Evolutionary conservation across 2,329 filamentous ascomycete genomes (phyloP).

Genomic region (Incumbomyces delicatus): DNA sequence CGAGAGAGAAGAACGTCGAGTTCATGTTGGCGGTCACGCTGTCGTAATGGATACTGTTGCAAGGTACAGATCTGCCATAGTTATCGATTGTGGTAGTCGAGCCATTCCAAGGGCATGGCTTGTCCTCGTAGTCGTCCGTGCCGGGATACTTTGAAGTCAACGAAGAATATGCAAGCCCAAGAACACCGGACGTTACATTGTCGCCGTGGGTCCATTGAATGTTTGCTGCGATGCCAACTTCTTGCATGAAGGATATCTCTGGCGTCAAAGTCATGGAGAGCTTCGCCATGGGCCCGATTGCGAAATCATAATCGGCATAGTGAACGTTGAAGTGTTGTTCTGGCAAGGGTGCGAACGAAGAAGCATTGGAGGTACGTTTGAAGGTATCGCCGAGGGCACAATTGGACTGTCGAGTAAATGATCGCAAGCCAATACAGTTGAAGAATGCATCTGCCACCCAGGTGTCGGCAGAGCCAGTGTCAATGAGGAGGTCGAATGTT

Average conservation of each 20-base stretch:
- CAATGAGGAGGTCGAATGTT: constrained; percentile 5
- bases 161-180: constrained; percentile 43
- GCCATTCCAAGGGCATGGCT: constrained; percentile 17
- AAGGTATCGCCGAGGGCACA: neutral
- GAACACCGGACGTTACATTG: constrained; percentile 36
- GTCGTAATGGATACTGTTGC: neutral
- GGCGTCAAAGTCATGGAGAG: neutral
- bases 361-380: neutral
- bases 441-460: constrained; percentile 7
- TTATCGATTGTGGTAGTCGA: neutral
- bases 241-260: constrained; percentile 28
- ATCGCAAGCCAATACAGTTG: neutral
- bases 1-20: constrained; percentile 23
- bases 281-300: neutral
- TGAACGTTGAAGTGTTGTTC: neutral
- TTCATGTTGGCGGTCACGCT: neutral
- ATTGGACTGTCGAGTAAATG: neutral
- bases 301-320: neutral
- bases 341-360: neutral
- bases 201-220: constrained; percentile 35
- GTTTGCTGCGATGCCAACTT: constrained; percentile 38
- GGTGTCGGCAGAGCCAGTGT: constrained; percentile 7
- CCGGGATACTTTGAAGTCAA: constrained; percentile 34
- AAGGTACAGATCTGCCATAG: neutral
- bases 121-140: constrained; percentile 15